Conservation (phyloP, 1,139 yeast species). For the Geotrichum bryndzae region DNA sequence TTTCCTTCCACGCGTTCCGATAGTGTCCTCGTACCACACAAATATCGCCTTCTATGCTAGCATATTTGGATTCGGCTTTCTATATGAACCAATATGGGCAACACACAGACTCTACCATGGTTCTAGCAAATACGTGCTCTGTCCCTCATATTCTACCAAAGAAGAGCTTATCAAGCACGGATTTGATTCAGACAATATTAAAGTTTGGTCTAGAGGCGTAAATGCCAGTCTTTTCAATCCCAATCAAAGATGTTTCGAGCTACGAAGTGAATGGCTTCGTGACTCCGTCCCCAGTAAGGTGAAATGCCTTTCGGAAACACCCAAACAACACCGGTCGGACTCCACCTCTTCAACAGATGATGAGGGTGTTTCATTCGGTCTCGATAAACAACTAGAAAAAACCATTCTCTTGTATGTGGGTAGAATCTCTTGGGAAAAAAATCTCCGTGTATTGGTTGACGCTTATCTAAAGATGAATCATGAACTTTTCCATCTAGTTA, state of each 20-base stretch:
- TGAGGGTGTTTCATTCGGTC: conserved; percentile 21
- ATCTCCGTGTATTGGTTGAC: conserved; percentile 27
- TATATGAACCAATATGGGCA: conserved; percentile 22
- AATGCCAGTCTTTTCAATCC: conserved; percentile 19
- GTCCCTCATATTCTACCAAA: conserved; percentile 21
- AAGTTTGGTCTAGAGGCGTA: conserved; percentile 23
- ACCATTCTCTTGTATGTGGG: conserved; percentile 22
- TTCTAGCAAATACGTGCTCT: conserved; percentile 18
- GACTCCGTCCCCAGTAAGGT: neutral
- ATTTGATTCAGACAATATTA: conserved; percentile 14
- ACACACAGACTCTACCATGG: conserved; percentile 21
- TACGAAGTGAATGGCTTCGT: conserved; percentile 17
- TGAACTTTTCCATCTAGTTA: conserved; percentile 19
- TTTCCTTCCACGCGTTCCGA: conserved; percentile 20
- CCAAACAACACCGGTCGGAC: neutral
- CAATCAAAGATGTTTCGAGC: conserved; percentile 6
- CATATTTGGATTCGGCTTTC: conserved; percentile 21
- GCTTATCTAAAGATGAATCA: conserved; percentile 30
- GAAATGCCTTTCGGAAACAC: neutral
- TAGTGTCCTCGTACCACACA: conserved; percentile 23
- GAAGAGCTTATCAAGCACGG: conserved; percentile 20
- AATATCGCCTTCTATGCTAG: conserved; percentile 23
- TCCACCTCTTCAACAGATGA: conserved; percentile 10
- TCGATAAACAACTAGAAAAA: conserved; percentile 13
- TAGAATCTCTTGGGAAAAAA: conserved; percentile 23